A percentile compares a stretch with the other conserved stretches of the same genome.
Conservation (phyloP, 495 filamentous ascomycete species). For the Penicillium daleae region DNA sequence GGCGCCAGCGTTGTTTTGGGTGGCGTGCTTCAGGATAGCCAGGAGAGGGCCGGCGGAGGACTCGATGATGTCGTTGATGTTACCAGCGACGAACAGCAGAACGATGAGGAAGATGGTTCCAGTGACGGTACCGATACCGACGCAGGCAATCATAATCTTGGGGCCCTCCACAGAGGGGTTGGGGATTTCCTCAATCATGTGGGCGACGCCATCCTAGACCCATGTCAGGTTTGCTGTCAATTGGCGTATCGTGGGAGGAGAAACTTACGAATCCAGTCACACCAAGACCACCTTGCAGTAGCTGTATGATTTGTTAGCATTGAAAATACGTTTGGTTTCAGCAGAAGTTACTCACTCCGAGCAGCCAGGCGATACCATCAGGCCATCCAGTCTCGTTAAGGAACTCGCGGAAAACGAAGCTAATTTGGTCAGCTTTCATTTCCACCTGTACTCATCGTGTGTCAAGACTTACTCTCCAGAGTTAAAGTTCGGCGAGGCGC, state of each 20-base stretch:
- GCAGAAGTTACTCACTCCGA: constrained; percentile 49
- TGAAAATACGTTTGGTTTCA: neutral
- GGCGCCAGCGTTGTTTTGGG: constrained; percentile 63
- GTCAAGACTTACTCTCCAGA: constrained; percentile 59
- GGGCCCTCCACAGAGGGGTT: constrained; percentile 67
- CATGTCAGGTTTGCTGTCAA: constrained; percentile 16
- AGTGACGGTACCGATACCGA: constrained; percentile 68
- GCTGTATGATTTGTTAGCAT: constrained; percentile 34
- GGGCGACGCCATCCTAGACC: constrained; percentile 55
- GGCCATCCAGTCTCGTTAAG: constrained; percentile 65
- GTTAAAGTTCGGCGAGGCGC: constrained; percentile 63
- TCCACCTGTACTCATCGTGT: constrained; percentile 20
- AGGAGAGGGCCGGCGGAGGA: constrained; percentile 67
- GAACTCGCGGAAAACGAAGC: constrained; percentile 63
- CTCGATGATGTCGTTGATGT: constrained; percentile 61
- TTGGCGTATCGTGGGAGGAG: neutral
- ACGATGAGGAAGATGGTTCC: constrained; percentile 70
- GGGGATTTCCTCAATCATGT: constrained; percentile 69
- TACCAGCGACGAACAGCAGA: constrained; percentile 65
- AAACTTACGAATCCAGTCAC: constrained; percentile 61
- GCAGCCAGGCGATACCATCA: constrained; percentile 65
- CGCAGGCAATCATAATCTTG: constrained; percentile 73
- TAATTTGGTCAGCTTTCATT: constrained; percentile 49
- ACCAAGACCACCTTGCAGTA: constrained; percentile 64
- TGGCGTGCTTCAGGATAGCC: constrained; percentile 73